A percentile compares a stretch with the other conserved stretches of the same genome.
Conservation (phyloP, 2,329 filamentous ascomycete genomes). For the Stagonosporopsis rhizophila region DNA sequence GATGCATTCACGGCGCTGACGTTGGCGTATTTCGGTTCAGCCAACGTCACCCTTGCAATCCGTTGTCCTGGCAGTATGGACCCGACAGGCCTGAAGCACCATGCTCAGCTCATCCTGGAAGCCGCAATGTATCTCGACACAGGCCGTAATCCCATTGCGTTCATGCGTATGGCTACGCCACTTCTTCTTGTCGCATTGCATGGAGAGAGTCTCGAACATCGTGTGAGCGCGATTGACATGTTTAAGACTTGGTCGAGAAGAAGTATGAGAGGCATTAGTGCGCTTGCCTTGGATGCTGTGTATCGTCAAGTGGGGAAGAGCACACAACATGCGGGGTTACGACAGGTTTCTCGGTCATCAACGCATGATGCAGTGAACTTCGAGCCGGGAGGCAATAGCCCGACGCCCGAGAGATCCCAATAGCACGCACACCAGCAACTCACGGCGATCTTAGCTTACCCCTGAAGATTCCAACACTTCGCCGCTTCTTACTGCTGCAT, state of each 20-base stretch:
- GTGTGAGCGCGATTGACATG: conserved; percentile 18
- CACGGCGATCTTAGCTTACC: background rate
- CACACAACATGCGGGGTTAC: background rate
- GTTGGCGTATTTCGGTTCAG: conserved; percentile 3
- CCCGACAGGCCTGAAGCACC: too few species aligned
- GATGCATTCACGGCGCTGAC: conserved; percentile 5
- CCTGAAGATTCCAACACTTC: background rate
- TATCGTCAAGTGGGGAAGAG: background rate
- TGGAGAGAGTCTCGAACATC: conserved; percentile 23
- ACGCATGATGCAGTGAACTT: background rate
- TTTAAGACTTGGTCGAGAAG: conserved; percentile 34
- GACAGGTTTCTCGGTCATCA: background rate
- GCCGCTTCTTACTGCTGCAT: background rate
- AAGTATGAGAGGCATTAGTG: conserved; percentile 40
- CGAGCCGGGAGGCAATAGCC: background rate
- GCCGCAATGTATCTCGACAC: conserved; percentile 30
- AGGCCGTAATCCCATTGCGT: conserved; percentile 34
- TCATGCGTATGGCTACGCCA: conserved; percentile 43
- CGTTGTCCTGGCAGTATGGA: background rate
- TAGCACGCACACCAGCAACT: background rate
- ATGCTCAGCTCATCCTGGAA: conserved; percentile 26
- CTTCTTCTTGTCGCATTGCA: conserved; percentile 40
- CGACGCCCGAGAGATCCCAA: background rate
- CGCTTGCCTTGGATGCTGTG: conserved; percentile 28
- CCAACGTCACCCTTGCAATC: background rate